Base-by-base conservation (phyloP, 352 stramenopile genomes). In the Globisporangium cystogenes region DNA sequence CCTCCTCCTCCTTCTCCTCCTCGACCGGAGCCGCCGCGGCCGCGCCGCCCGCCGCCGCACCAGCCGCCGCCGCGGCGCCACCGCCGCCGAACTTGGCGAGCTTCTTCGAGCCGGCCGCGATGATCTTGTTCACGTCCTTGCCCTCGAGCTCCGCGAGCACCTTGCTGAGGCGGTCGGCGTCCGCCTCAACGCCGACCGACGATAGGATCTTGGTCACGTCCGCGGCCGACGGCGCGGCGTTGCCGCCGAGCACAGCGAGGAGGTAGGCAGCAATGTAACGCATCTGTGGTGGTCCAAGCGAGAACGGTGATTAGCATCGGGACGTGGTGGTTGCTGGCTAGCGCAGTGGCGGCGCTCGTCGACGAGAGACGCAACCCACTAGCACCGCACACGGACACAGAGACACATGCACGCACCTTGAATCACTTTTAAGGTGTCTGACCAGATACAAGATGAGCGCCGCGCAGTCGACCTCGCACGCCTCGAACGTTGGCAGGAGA, bases 191-290 rank as follows among this genome's bases (percentile, higher is more conserved):
- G 55, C 90, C 93, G 51, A 83, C 86, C 43, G 93, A 90, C 57
- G 86, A 70, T 45, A 99, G 77, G 58, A 99, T 96, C 49, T 77
- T 78, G 53, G 80, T 94, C 60, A 98, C 79, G 53, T 99, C 93
- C 64, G 84, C 84, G 47, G 80, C 87, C 60, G 73, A 89, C 57
- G 96, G 96, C 48, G 64, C 70, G 40, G 67, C 73, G 80, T 98
- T 96, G 61, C 96, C 95, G 61, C 88, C 93, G 53, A 99, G 78
- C 66, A 96, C 93, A 79, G 93, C 94, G 60, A 99, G 80, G 57
- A 99, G 74, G 82, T 98, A 97, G 63, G 96, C 96, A 84, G 93
- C 90, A 90, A 98, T 90, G 93, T 98, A 96, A 90, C 88, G 82
- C 96, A 99, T 99, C 82, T 96, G 65, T 14, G n/a, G n/a, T 16